A percentile compares a stretch with the other conserved stretches of the same genome.
Conservation (phyloP, 1,139 yeast genomes). For the Candida tetrigidarum region DNA sequence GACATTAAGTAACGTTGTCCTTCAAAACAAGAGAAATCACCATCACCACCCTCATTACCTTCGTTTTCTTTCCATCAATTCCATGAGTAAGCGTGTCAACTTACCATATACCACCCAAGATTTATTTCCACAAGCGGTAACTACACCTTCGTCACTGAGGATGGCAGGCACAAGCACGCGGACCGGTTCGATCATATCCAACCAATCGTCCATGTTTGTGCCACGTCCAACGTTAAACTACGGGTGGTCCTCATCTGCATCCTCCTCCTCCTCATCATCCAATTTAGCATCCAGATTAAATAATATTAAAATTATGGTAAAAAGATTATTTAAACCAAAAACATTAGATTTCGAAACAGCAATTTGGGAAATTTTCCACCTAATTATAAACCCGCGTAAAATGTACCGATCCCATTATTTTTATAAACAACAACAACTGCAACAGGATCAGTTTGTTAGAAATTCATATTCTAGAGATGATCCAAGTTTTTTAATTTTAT, state of each 20-base stretch:
- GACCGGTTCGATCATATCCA: conserved; percentile 28
- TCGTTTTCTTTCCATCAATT: not conserved
- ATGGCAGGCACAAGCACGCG: conserved; percentile 21
- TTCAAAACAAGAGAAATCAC: too few species aligned
- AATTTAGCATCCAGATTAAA: conserved; percentile 15
- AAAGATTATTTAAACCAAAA: conserved; percentile 66
- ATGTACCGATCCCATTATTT: conserved; percentile 84
- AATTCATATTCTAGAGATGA: conserved; percentile 82
- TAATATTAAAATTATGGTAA: conserved; percentile 32
- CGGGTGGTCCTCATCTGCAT: conserved; percentile 1
- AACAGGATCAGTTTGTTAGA: conserved; percentile 25
- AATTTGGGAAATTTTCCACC: conserved; percentile 82
- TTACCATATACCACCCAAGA: conserved; percentile 46
- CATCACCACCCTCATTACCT: not conserved
- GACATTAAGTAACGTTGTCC: not conserved
- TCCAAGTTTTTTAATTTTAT: conserved; percentile 80
- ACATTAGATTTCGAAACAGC: conserved; percentile 93
- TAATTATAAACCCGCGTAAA: conserved; percentile 75
- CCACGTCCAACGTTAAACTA: conserved; percentile 14
- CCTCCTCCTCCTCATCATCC: not conserved
- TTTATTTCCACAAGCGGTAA: conserved; percentile 34
- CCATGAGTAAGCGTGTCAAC: conserved; percentile 34
- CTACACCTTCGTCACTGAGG: conserved; percentile 20
- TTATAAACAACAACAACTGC: conserved; percentile 46
- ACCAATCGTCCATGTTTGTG: conserved; percentile 21